Evolutionary conservation across 2,329 filamentous ascomycete genomes (phyloP), one percentile per base, ranked within the genome.

Genomic region (Trichoderma endophyticum): DNA sequence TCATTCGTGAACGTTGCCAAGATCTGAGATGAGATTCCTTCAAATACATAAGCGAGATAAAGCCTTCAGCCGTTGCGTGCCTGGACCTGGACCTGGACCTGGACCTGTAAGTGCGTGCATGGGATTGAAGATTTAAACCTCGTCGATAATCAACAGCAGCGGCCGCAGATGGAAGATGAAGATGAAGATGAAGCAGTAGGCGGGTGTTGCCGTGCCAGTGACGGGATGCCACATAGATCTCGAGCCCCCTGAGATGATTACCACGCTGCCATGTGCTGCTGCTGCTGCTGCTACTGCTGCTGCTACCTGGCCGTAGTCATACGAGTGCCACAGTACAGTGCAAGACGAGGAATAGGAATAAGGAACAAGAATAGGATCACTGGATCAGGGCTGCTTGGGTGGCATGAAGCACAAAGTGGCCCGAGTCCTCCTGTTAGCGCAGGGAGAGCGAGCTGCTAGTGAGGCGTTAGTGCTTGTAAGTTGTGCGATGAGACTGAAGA

Each of bases 201-300:
- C 56, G 28, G 36, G 28, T 48, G 56, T 69, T 61, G 66, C 66
- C 18, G 36, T 39, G 56, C 28, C 56, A 69, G 18, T 61, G 43
- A n/a, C 43, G n/a, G 43, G 26, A 69, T 61, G 66, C 36, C 43
- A n/a, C 21, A 6, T 34, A 70, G 66, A 70, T 70, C 66, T 70
- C 24, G 14, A 5, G 24, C 66, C 18, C 39, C 66, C 66, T 30
- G 30, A 30, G 28, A 66, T 54, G 48, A 57, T 9, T 62, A 70
- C 66, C 57, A 70, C 66, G 57, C 66, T 62, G 57, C 57, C 66
- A 70, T 62, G 66, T 70, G 66, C 66, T 34, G 30, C 15, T 51
- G 39, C 39, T 43, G 39, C 39, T 7, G 6, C 28, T 21, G 21
- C 21, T n/a, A n/a, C n/a, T 30, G 30, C 8, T 32, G 30, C 32